Percentiles rank a stretch among this genome's conserved stretches.
Conservation (phyloP, 257 asterid species). For the Scutellaria minor region DNA sequence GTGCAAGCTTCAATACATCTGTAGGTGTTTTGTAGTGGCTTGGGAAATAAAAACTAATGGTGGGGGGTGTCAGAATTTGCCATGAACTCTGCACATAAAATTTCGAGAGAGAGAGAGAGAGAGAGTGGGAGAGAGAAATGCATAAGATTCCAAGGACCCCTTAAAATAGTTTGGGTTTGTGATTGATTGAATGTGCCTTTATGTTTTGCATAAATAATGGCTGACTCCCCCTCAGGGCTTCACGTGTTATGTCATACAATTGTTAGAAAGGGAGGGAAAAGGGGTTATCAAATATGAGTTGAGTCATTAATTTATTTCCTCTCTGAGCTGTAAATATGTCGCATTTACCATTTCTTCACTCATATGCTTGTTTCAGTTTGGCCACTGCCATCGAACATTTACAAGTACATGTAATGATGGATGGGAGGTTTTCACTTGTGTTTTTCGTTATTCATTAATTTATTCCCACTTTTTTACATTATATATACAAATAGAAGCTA, state of each 20-base stretch:
- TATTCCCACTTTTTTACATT: neutral
- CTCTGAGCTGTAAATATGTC: slow-evolving; percentile 8
- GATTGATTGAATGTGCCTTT: slow-evolving; percentile 53
- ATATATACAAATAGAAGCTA: neutral
- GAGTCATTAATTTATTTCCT: neutral
- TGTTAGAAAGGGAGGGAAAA: slow-evolving; percentile 32
- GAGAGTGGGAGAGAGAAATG: slow-evolving; percentile 13
- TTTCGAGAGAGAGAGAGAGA: slow-evolving; percentile 30
- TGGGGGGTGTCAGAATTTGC: slow-evolving; percentile 53
- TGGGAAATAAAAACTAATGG: slow-evolving; percentile 43
- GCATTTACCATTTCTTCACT: neutral
- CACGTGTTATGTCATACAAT: slow-evolving; percentile 74
- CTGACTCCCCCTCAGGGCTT: slow-evolving; percentile 63
- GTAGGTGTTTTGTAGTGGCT: slow-evolving; percentile 68
- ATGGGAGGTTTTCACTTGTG: neutral
- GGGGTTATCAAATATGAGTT: slow-evolving; percentile 9
- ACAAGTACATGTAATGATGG: slow-evolving; percentile 16
- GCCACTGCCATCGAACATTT: slow-evolving; percentile 16
- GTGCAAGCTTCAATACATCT: slow-evolving; percentile 47
- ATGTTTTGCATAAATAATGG: slow-evolving; percentile 52
- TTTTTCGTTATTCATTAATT: neutral
- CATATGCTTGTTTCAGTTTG: neutral
- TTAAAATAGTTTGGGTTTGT: slow-evolving; percentile 30
- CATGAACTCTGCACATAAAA: slow-evolving; percentile 29
- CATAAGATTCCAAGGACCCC: slow-evolving; percentile 37